phyloP scores from a whole-genome alignment of 257 asterid species.

The Eustoma russellianum region DNA sequence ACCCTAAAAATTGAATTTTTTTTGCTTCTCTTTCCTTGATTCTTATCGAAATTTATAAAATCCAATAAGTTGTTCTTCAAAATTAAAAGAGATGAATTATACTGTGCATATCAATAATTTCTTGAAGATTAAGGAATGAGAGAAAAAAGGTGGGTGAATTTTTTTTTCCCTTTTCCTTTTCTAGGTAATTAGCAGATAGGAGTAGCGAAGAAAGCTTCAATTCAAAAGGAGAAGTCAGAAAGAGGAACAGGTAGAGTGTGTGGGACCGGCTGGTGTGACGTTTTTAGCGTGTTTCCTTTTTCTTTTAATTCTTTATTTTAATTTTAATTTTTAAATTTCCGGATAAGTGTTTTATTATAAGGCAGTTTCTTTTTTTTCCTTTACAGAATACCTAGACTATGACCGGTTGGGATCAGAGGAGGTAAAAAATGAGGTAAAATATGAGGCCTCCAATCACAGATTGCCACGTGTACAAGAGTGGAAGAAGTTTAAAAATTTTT shows the following conservation, averaged over 20 bases:
- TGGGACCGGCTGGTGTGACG: too few species aligned
- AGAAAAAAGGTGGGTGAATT: background rate
- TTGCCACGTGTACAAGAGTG: too few species aligned
- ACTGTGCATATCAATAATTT: constrained; percentile 2
- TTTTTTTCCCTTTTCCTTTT: too few species aligned
- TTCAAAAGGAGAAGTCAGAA: constrained; percentile 5
- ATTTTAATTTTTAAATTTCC: too few species aligned
- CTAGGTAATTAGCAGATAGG: constrained; percentile 3
- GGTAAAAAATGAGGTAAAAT: too few species aligned
- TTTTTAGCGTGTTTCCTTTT: background rate
- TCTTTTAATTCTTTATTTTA: background rate
- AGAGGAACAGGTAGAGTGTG: background rate
- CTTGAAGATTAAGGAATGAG: constrained; percentile 26
- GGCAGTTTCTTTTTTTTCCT: too few species aligned
- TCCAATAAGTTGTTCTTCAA: background rate
- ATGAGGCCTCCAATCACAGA: too few species aligned
- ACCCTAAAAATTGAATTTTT: background rate
- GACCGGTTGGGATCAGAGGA: too few species aligned
- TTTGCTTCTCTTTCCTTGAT: background rate
- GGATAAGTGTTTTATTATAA: too few species aligned
- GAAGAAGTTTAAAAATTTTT: too few species aligned
- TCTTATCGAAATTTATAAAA: background rate
- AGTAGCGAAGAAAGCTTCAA: constrained; percentile 16
- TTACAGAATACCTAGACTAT: too few species aligned
- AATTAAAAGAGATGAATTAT: background rate